Evolutionary conservation across 257 asterid species (phyloP), one percentile per base, ranked within the genome.

Genomic region (Capsicum rhomboideum): DNA sequence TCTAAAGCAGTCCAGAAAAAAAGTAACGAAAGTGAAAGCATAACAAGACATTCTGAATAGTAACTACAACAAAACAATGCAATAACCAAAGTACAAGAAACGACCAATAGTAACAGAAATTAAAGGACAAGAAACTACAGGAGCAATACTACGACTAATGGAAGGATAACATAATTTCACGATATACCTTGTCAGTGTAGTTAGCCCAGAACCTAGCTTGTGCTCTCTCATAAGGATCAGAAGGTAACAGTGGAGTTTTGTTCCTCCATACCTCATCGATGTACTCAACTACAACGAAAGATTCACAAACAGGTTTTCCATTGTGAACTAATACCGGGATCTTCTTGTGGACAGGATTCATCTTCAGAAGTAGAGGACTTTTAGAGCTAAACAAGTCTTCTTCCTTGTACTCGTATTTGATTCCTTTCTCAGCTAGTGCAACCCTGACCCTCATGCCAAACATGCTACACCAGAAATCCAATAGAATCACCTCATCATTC

Each of bases 181-280:
- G 40, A 53, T 26, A 0, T 42, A 71, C 79, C 64, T 28, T 64
- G 14, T 66, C 52, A 9, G 53, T 66, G 64, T 82, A 82, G 23
- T 52, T 20, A 16, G 84, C 85, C 82, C 82, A 72, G 44, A 55
- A 54, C 29, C 46, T 72, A n/a, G 82, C 72, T 61, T 83, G 82
- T 37, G 85, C 42, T 50, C 78, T 82, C 18, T 66, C 79, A 20
- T 82, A 82, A 50, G 85, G 85, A 82, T 82, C 55, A n/a, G 68
- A 31, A 0, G 85, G 80, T 69, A 82, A n/a, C 54, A 67, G 23
- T 4, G 68, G 42, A 26, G 26, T 17, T 40, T 82, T 82, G 4
- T 67, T 55, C 53, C 50, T 82, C 85, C 85, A 82, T 1, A 82
- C 26, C 6, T 82, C 80, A 82, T 82, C 85, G 42, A 82, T 67